phyloP scores from a whole-genome alignment of 345 rosid species.

The Combretum micranthum region DNA sequence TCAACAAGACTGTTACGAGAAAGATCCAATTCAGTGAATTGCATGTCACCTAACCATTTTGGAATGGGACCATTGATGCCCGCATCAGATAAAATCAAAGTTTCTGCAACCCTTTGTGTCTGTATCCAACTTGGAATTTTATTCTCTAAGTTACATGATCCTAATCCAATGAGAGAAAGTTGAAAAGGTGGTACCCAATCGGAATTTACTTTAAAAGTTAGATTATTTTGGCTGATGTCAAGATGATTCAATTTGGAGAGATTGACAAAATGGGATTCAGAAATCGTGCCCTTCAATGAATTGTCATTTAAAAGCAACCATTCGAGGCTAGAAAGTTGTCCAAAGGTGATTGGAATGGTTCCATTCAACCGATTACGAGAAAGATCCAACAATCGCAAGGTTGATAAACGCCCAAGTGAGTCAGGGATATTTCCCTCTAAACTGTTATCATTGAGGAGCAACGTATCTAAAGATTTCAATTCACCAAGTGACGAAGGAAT shows the following conservation, averaged over 20 bases:
- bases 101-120: accelerated
- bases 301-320: background rate
- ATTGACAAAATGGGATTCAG: background rate
- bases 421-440: background rate
- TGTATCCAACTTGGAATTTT: background rate
- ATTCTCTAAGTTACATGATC: accelerated
- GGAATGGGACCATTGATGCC: background rate
- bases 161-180: accelerated
- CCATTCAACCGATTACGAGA: conserved; percentile 1
- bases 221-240: background rate
- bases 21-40: accelerated
- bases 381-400: background rate
- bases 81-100: accelerated
- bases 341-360: background rate
- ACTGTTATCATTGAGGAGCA: background rate
- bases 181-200: conserved; percentile 1
- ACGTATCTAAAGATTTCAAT: background rate
- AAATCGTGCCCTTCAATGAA: conserved; percentile 3
- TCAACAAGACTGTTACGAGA: background rate
- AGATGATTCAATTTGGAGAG: background rate
- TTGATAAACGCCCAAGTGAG: background rate
- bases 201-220: background rate
- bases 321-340: conserved; percentile 1
- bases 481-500: background rate
- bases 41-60: background rate